phyloP scores from a whole-genome alignment of 805 yeast genomes.

The Lachancea fermentati region DNA sequence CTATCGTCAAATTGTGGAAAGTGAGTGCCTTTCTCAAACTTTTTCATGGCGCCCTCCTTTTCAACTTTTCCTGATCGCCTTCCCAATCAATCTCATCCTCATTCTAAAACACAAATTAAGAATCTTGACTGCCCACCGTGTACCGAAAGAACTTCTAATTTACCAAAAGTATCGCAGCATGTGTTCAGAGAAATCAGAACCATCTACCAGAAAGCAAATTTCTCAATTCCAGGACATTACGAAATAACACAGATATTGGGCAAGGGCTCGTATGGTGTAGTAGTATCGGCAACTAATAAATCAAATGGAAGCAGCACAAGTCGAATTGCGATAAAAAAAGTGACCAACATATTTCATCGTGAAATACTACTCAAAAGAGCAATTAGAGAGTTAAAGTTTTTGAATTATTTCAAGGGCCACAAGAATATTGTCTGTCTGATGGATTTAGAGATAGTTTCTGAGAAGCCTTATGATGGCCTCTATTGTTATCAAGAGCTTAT shows the following conservation, averaged over 20 bases:
- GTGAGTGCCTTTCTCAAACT: background rate
- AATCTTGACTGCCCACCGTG: background rate
- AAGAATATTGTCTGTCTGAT: constrained; percentile 68
- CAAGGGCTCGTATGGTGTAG: constrained; percentile 82
- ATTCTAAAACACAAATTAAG: background rate
- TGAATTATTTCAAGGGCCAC: constrained; percentile 83
- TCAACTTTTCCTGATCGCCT: background rate
- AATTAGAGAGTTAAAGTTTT: constrained; percentile 71
- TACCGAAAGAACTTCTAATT: background rate
- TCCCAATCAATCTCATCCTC: constrained; percentile 2
- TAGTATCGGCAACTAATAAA: constrained; percentile 58
- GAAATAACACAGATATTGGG: constrained; percentile 57
- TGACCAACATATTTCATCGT: constrained; percentile 60
- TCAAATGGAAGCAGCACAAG: constrained; percentile 21
- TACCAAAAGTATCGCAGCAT: background rate
- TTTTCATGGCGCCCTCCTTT: background rate
- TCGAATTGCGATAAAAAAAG: constrained; percentile 73
- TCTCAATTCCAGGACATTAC: constrained; percentile 59
- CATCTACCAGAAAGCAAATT: constrained; percentile 49
- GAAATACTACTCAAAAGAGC: constrained; percentile 73
- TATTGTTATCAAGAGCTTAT: constrained; percentile 85
- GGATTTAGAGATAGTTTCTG: constrained; percentile 65
- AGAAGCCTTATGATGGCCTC: constrained; percentile 72
- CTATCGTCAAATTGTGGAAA: background rate
- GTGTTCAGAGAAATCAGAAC: constrained; percentile 16